A percentile compares a stretch with the other conserved stretches of the same genome.
Conservation (phyloP, 2,329 filamentous ascomycete species). For the Diaporthe eres region DNA sequence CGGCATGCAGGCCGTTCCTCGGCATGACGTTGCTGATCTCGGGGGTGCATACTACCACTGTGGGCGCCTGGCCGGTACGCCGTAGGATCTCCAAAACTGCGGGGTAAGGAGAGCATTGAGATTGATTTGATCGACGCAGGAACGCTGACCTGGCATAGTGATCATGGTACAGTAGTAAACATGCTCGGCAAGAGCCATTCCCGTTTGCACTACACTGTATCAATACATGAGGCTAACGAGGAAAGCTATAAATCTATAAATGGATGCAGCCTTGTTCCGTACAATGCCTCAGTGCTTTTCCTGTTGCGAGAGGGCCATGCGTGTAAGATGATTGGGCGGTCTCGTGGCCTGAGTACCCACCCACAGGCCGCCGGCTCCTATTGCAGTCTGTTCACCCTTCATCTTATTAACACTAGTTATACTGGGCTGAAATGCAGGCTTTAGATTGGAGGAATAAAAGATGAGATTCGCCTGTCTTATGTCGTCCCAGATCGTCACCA, state of each 20-base stretch:
- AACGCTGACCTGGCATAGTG: background rate
- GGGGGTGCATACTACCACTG: background rate
- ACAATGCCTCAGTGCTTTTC: background rate
- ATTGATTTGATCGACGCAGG: background rate
- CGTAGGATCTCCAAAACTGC: slow-evolving; percentile 19
- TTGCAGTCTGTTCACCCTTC: background rate
- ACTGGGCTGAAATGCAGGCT: background rate
- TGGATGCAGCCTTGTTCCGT: background rate
- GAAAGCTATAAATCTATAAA: background rate
- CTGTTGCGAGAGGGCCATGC: background rate
- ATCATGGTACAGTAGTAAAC: background rate
- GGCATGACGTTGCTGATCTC: slow-evolving; percentile 8
- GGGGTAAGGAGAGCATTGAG: slow-evolving; percentile 2
- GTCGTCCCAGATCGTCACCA: background rate
- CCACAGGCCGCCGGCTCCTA: background rate
- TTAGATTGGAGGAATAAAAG: slow-evolving; percentile 17
- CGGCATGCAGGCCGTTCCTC: background rate
- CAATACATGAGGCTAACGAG: background rate
- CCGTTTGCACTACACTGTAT: background rate
- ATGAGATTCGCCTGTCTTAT: background rate
- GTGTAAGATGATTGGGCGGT: slow-evolving; percentile 42
- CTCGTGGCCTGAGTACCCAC: background rate
- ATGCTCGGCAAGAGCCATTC: slow-evolving; percentile 24
- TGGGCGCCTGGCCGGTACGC: background rate
- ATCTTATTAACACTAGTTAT: background rate